Evolutionary conservation across 2,329 filamentous ascomycete genomes (phyloP).

Genomic region (Aspergillus versicolor): DNA sequence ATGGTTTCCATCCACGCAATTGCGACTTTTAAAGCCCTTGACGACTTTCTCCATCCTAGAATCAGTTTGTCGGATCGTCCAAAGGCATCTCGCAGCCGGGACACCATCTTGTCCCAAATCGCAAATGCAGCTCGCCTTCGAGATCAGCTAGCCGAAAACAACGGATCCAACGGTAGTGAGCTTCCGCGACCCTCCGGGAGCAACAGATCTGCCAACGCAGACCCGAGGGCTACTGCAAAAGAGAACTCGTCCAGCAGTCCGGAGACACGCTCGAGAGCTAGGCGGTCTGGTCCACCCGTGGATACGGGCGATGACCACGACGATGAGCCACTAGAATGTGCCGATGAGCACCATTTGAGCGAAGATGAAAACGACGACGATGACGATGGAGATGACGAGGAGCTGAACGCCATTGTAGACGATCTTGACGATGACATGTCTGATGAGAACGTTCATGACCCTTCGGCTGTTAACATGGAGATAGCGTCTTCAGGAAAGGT

Average conservation of each 20-base stretch:
- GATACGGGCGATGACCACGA: constrained; percentile 59
- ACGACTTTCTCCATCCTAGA: constrained; percentile 90
- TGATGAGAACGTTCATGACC: constrained; percentile 72
- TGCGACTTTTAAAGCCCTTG: constrained; percentile 92
- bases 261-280: constrained; percentile 46
- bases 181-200: constrained; percentile 26
- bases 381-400: constrained; percentile 57
- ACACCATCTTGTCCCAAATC: constrained; percentile 68
- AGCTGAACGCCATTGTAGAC: constrained; percentile 84
- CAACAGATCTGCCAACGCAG: neutral
- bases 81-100: constrained; percentile 58
- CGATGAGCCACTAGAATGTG: constrained; percentile 79
- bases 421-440: constrained; percentile 83
- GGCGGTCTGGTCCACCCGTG: constrained; percentile 62
- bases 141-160: constrained; percentile 41
- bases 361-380: constrained; percentile 62
- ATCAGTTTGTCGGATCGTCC: constrained; percentile 79
- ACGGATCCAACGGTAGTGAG: constrained; percentile 32
- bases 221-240: constrained; percentile 31
- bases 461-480: constrained; percentile 88
- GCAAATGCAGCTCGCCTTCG: constrained; percentile 68
- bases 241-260: constrained; percentile 42
- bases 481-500: constrained; percentile 83
- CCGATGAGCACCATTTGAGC: constrained; percentile 82
- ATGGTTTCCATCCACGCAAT: constrained; percentile 99